phyloP scores from a whole-genome alignment of 192 early-diverging fungal genomes.

The Ramicandelaber brevisporus region DNA sequence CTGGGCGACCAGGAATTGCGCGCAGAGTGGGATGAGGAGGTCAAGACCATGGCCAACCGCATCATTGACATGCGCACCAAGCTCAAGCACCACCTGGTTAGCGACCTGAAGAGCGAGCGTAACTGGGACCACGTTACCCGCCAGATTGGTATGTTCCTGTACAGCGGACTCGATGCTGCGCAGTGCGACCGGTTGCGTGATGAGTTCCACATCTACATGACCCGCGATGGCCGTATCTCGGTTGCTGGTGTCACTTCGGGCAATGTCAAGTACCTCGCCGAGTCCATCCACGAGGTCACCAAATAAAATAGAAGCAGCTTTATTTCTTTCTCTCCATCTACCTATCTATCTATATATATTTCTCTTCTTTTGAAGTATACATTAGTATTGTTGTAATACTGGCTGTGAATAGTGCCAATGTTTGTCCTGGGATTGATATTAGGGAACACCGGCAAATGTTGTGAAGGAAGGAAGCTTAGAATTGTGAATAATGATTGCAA shows the following conservation, averaged over 20 bases:
- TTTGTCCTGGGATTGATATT: too few relatives aligned
- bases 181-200: slow-evolving; percentile 62
- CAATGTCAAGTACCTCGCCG: slow-evolving; percentile 90
- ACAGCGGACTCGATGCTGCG: slow-evolving; percentile 66
- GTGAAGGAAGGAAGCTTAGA: too few relatives aligned
- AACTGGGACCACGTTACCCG: slow-evolving; percentile 82
- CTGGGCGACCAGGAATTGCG: slow-evolving; percentile 45
- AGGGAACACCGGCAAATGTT: too few relatives aligned
- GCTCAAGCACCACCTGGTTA: slow-evolving; percentile 51
- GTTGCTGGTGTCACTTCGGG: slow-evolving; percentile 81
- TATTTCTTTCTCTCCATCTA: not conserved
- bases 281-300: slow-evolving; percentile 85
- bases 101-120: slow-evolving; percentile 51
- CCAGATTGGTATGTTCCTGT: slow-evolving; percentile 99
- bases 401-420: too few relatives aligned
- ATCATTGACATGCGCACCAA: slow-evolving; percentile 78
- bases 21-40: slow-evolving; percentile 69
- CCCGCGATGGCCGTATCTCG: slow-evolving; percentile 84
- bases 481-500: too few relatives aligned
- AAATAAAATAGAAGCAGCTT: slow-evolving; percentile 19
- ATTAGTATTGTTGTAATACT: too few relatives aligned
- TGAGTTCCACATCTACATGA: slow-evolving; percentile 83
- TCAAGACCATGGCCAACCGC: slow-evolving; percentile 90
- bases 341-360: not conserved
- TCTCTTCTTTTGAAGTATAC: too few relatives aligned